Evolutionary conservation across 2,329 filamentous ascomycete genomes (phyloP).

Genomic region (Myriosclerotinia duriaeana): DNA sequence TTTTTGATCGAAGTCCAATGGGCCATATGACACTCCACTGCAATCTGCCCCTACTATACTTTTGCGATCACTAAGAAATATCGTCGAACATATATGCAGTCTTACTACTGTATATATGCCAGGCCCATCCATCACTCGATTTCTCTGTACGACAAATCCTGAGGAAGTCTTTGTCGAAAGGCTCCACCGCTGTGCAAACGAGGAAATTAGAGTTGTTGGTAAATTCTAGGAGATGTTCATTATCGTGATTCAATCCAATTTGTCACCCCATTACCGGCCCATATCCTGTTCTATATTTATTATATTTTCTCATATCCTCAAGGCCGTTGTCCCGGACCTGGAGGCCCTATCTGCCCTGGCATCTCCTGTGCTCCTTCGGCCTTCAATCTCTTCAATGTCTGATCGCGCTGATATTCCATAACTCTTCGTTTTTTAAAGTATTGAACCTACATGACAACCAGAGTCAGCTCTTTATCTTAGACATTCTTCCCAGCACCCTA

Average conservation of each 20-base stretch:
- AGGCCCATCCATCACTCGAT: background rate
- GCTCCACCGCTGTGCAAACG: background rate
- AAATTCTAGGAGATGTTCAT: background rate
- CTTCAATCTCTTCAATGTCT: conserved; percentile 72
- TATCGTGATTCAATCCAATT: background rate
- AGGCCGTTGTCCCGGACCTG: conserved; percentile 21
- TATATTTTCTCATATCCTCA: conserved; percentile 12
- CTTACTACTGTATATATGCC: background rate
- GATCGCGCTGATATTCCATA: conserved; percentile 83
- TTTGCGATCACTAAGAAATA: background rate
- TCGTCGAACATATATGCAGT: background rate
- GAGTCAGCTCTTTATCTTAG: conserved; percentile 26
- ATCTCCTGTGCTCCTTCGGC: conserved; percentile 69
- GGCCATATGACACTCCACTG: background rate
- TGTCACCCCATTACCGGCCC: background rate
- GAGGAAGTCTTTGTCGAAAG: background rate
- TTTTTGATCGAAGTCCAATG: background rate
- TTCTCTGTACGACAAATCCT: background rate
- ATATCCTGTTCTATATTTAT: conserved; percentile 15
- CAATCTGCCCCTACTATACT: background rate
- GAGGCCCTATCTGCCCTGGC: conserved; percentile 36
- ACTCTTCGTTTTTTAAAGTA: conserved; percentile 98
- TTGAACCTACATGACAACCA: conserved; percentile 64
- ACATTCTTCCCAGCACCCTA: background rate
- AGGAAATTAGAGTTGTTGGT: background rate